Evolutionary conservation across 1,284 basidiomycete genomes (phyloP), one percentile per base, ranked within the genome.

Genomic region (Trichosporon coremiiforme): DNA sequence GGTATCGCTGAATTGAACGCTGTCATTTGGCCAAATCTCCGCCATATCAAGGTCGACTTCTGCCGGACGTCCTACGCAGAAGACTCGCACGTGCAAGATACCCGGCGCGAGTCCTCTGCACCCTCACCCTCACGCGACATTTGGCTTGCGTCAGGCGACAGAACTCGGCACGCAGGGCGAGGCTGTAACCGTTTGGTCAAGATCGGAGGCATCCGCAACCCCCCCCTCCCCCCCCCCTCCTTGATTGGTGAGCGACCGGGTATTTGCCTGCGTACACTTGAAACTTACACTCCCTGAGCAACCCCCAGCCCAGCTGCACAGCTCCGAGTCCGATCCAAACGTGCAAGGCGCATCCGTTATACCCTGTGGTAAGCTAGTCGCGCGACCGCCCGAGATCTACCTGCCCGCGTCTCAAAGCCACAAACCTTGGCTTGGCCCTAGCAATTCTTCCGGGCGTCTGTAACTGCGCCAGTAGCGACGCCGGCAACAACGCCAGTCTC

Each of bases 401-500:
- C 47, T 15, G 15, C 4, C 20, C n/a, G 20, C 20, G 9, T 53
- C 47, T 20, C 22, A 6, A 9, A 20, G 47, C 47, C 20, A 53
- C 47, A 22, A 22, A 22, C 47, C 47, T 53, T 53, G 47, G 47
- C n/a, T 22, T 8, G 8, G 3, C 2, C 8, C 47, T 22, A 4
- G 41, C 47, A 53, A 53, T 53, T 53, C 47, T 53, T 53, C 47
- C 47, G 9, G 20, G 47, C 47, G 47, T 22, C 20, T 45, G 41
- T 45, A 45, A 45, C 41, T 45, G 12, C 36, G 36, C 36, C 36
- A 38, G 12, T 47, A n/a, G 45, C 17, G 2, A 20, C 45, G 45
- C 45, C 45, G 2, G 45, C n/a, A 20, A 47, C 8, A n/a, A n/a
- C 33, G 33, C 36, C 36, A 38, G 36, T n/a, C 47, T 8, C 15